These are phyloP conservation scores for Trichoderma reesei DNA, from an alignment of 495 filamentous ascomycete genomes.

Conservation along the genomic window DNA sequence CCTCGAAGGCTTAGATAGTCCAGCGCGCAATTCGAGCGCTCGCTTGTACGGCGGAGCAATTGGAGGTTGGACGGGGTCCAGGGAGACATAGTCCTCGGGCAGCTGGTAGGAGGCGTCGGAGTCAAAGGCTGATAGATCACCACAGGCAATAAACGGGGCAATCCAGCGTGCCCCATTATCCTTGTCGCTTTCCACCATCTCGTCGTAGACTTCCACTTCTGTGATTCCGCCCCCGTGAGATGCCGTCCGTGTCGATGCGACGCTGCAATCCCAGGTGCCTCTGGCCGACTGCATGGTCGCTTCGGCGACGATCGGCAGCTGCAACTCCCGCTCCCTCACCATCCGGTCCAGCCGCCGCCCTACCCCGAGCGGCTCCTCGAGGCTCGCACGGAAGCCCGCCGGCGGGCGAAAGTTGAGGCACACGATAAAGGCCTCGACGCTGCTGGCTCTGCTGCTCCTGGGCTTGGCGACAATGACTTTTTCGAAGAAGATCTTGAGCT, in stretches of 20 bases:
- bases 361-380: constrained; percentile 56
- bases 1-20: neutral
- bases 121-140: constrained; percentile 89
- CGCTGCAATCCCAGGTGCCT: constrained; percentile 29
- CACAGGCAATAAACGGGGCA: constrained; percentile 89
- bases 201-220: constrained; percentile 41
- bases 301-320: constrained; percentile 27
- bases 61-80: constrained; percentile 92
- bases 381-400: constrained; percentile 50
- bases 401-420: constrained; percentile 75
- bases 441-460: constrained; percentile 82
- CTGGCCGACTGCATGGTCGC: constrained; percentile 29
- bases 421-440: constrained; percentile 91
- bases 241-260: constrained; percentile 13
- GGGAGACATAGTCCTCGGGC: constrained; percentile 60
- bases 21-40: constrained; percentile 66
- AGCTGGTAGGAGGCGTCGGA: constrained; percentile 88
- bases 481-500: constrained; percentile 82
- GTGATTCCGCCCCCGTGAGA: constrained; percentile 35
- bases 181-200: constrained; percentile 29
- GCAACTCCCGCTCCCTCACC: constrained; percentile 26
- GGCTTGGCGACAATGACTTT: constrained; percentile 87
- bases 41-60: constrained; percentile 91
- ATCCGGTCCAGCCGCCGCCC: constrained; percentile 41
- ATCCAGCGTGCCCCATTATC: constrained; percentile 61